phyloP scores from a whole-genome alignment of 768 basidiomycete species.

The Mycena metata region DNA sequence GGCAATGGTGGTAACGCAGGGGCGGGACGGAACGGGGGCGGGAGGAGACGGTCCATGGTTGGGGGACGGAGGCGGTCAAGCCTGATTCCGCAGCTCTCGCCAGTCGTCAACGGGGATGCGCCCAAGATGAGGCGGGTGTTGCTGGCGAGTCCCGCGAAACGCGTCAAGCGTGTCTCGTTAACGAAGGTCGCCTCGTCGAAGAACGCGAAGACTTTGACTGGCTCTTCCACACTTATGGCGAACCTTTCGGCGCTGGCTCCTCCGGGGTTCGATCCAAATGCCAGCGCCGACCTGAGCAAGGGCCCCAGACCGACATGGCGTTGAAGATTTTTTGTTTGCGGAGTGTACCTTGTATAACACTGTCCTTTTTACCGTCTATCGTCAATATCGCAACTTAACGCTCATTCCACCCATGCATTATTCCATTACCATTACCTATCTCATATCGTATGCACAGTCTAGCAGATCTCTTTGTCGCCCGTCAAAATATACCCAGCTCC shows the following conservation, averaged over 20 bases:
- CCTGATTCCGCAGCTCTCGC: slow-evolving; percentile 78
- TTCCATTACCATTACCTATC: slow-evolving; percentile 33
- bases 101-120: slow-evolving; percentile 55
- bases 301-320: slow-evolving; percentile 69
- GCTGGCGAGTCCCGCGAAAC: slow-evolving; percentile 69
- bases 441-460: slow-evolving; percentile 33
- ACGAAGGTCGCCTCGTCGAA: slow-evolving; percentile 47
- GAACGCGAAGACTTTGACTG: slow-evolving; percentile 30
- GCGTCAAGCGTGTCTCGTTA: slow-evolving; percentile 70
- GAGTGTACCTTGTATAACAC: slow-evolving; percentile 33
- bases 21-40: slow-evolving; percentile 49
- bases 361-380: slow-evolving; percentile 17
- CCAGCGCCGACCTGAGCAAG: slow-evolving; percentile 63
- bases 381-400: slow-evolving; percentile 33
- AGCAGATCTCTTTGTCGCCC: slow-evolving; percentile 22
- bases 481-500: slow-evolving; percentile 43
- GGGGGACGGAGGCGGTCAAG: slow-evolving; percentile 84
- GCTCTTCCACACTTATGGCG: slow-evolving; percentile 44
- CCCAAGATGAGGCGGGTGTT: slow-evolving; percentile 59
- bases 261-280: slow-evolving; percentile 55
- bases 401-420: slow-evolving; percentile 33
- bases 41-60: slow-evolving; percentile 78
- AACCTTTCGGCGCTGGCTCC: slow-evolving; percentile 49
- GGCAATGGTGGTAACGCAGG: slow-evolving; percentile 34
- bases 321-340: slow-evolving; percentile 49